These are phyloP conservation scores for Euphrasia arctica DNA, from an alignment of 305 asterid genomes.

Conservation along the genomic window DNA sequence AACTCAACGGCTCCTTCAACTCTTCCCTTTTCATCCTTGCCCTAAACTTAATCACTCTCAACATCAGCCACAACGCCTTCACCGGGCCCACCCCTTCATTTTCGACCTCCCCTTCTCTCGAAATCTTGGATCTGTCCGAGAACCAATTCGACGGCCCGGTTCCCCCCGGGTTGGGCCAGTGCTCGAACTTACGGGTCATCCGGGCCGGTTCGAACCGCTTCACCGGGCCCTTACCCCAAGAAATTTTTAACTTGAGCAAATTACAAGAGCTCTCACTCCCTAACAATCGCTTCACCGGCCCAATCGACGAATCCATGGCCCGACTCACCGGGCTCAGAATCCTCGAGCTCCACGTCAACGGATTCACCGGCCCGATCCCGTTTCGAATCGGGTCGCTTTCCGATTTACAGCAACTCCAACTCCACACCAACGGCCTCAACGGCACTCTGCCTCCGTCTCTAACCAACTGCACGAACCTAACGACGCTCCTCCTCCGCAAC, in stretches of 20 bases:
- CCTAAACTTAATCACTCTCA: conserved; percentile 28
- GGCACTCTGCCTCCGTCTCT: conserved; percentile 42
- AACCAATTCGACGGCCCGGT: conserved; percentile 40
- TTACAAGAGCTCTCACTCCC: conserved; percentile 39
- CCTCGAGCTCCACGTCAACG: conserved; percentile 46
- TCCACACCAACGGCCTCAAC: conserved; percentile 49
- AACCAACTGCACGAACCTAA: conserved; percentile 40
- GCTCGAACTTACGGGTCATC: conserved; percentile 28
- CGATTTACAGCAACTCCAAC: conserved; percentile 44
- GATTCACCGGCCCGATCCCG: conserved; percentile 41
- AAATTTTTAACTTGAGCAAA: conserved; percentile 27
- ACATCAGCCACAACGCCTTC: conserved; percentile 45
- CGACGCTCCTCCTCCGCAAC: conserved; percentile 47
- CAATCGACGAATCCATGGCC: conserved; percentile 27
- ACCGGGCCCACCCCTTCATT: conserved; percentile 37
- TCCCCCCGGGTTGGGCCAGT: conserved; percentile 25
- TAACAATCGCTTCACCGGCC: conserved; percentile 41
- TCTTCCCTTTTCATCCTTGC: conserved; percentile 26
- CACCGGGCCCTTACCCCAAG: conserved; percentile 39
- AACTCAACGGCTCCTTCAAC: conserved; percentile 35
- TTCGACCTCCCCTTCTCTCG: conserved; percentile 21
- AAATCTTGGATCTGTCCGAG: conserved; percentile 40
- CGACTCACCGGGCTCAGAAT: conserved; percentile 29
- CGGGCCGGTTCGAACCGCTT: conserved; percentile 46
- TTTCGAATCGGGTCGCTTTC: conserved; percentile 36